Conservation (phyloP, 2,329 filamentous ascomycete genomes). For the Neoscytalidium dimidiatum region DNA sequence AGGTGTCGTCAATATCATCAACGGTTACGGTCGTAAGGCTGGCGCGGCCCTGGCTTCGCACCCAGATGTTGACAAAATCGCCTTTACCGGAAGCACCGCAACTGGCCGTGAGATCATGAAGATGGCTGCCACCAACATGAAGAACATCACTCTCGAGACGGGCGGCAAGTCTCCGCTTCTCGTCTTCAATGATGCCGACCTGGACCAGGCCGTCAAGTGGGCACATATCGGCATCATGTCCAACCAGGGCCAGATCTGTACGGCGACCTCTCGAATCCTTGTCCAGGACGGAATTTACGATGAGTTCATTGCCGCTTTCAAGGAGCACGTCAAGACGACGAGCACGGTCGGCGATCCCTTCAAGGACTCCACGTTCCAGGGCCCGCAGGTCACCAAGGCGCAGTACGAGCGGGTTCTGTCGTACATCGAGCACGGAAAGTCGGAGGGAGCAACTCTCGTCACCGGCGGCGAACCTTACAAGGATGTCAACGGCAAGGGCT, state of each 20-base stretch:
- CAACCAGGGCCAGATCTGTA: conserved; percentile 57
- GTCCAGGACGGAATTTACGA: conserved; percentile 63
- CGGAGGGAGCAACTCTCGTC: conserved; percentile 55
- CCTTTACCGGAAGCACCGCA: conserved; percentile 62
- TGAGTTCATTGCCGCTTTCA: conserved; percentile 51
- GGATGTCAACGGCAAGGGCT: conserved; percentile 45
- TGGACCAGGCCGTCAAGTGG: conserved; percentile 42
- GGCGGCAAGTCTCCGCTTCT: conserved; percentile 65
- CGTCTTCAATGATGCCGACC: conserved; percentile 55
- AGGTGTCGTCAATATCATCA: conserved; percentile 62
- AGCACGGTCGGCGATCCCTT: conserved; percentile 40
- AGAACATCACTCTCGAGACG: conserved; percentile 62
- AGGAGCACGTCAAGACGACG: conserved; percentile 47
- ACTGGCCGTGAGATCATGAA: conserved; percentile 63
- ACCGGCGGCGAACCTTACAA: conserved; percentile 49
- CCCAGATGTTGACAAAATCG: conserved; percentile 61
- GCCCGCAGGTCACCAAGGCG: conserved; percentile 65
- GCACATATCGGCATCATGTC: conserved; percentile 49
- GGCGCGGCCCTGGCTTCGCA: conserved; percentile 62
- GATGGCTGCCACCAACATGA: conserved; percentile 56
- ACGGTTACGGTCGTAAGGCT: conserved; percentile 58
- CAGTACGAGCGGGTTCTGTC: conserved; percentile 63
- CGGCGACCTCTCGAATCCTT: conserved; percentile 55
- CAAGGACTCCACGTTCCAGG: conserved; percentile 48
- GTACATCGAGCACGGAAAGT: conserved; percentile 58